phyloP scores from a whole-genome alignment of 352 stramenopile species.

The Aphanomyces stellatus region DNA sequence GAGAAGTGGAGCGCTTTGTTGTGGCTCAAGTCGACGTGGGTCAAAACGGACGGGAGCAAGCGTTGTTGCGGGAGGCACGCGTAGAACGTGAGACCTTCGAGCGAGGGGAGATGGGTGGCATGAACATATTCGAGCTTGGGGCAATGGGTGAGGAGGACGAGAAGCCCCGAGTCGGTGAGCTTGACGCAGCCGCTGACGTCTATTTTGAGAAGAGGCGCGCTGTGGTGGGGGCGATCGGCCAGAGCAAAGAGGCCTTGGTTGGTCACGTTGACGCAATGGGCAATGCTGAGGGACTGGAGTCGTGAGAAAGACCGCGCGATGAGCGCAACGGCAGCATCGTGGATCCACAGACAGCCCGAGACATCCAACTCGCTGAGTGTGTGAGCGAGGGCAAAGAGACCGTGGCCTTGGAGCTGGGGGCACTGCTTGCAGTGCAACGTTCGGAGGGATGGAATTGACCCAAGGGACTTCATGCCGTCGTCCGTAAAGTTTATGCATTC shows the following conservation, averaged over 20 bases:
- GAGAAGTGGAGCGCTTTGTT: slow-evolving; percentile 33
- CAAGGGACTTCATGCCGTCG: slow-evolving; percentile 53
- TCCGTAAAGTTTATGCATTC: slow-evolving; percentile 55
- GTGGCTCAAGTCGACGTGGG: slow-evolving; percentile 30
- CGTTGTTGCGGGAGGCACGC: slow-evolving; percentile 26
- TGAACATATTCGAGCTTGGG: slow-evolving; percentile 23
- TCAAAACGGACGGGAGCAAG: slow-evolving; percentile 15
- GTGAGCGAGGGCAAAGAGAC: not conserved
- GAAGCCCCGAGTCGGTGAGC: slow-evolving; percentile 46
- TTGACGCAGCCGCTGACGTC: slow-evolving; percentile 48
- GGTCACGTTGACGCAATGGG: slow-evolving; percentile 44
- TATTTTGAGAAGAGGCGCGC: slow-evolving; percentile 29
- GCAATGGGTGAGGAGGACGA: slow-evolving; percentile 29
- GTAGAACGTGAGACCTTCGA: slow-evolving; percentile 54
- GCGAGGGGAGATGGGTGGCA: slow-evolving; percentile 28
- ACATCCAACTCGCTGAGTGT: slow-evolving; percentile 4
- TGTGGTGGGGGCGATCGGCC: slow-evolving; percentile 26
- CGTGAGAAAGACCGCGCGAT: slow-evolving; percentile 4
- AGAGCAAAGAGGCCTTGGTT: slow-evolving; percentile 63
- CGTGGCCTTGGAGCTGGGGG: not conserved
- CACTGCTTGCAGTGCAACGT: not conserved
- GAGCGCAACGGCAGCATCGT: slow-evolving; percentile 14
- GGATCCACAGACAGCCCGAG: not conserved
- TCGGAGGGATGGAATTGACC: slow-evolving; percentile 23
- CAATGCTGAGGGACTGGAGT: not conserved